Conservation (phyloP, 139 green algal genomes). For the Parachlorella kessleri region DNA sequence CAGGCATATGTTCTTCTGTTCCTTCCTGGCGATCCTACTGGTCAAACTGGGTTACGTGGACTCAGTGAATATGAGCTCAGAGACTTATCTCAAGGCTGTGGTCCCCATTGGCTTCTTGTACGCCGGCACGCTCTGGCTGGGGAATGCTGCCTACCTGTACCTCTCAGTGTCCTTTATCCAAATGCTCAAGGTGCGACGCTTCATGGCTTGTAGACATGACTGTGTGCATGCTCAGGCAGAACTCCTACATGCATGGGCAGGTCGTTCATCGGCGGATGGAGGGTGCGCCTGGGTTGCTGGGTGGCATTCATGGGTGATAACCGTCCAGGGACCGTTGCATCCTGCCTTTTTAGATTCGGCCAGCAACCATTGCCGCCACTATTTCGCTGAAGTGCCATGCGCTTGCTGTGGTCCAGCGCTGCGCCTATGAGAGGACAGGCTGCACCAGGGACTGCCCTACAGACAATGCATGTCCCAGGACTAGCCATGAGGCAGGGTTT, state of each 20-base stretch:
- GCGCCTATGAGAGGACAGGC: no score
- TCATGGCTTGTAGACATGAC: no score
- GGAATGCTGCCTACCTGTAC: constrained; percentile 96
- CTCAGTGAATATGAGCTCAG: constrained; percentile 46
- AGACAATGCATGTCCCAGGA: no score
- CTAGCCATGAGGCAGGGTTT: no score
- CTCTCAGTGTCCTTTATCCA: constrained; percentile 98
- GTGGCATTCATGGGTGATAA: not conserved
- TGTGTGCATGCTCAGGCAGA: no score
- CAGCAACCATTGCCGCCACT: not conserved
- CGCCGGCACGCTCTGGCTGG: constrained; percentile 61
- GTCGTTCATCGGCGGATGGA: not conserved
- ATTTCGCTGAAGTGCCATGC: no score
- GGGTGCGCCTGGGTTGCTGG: not conserved
- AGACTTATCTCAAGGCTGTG: constrained; percentile 53
- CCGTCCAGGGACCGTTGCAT: not conserved
- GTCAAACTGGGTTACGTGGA: constrained; percentile 50
- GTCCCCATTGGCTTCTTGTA: constrained; percentile 56
- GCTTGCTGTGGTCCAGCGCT: no score
- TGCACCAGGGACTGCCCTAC: no score
- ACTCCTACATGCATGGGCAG: constrained; percentile 62
- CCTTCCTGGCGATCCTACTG: constrained; percentile 62
- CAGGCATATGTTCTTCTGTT: constrained; percentile 91
- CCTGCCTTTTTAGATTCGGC: not conserved
- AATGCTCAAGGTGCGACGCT: constrained; percentile 87